Evolutionary conservation across 257 asterid species (phyloP), one percentile per base, ranked within the genome.

Genomic region (Eucommia ulmoides): DNA sequence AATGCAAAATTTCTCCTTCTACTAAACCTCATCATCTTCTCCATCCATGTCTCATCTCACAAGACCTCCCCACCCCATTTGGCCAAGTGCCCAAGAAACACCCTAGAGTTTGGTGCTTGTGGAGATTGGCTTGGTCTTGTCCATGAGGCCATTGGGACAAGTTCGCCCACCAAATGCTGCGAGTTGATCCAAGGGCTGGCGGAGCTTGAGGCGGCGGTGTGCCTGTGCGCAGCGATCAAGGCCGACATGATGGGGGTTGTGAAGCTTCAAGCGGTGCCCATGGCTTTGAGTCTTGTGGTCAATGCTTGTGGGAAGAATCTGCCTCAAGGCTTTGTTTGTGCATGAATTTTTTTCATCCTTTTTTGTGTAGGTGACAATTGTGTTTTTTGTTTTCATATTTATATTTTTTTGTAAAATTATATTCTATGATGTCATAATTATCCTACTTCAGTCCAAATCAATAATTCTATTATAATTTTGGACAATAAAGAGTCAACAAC

Each of bases 121-220:
- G 92, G 95, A 1, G 83, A 81, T 51, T 83, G 97, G 95, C 59
- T 88, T 51, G 94, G 95, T 19, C 46, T 83, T 1, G 81, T 88
- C 29, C 91, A 79, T 23, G 97, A 88, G 73, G 80, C 75, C 7
- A 52, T 87, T 3, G 97, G 97, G 26, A 52, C 71, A 8, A 66
- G 63, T 19, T 91, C 93, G 0, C 78, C 85, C 74, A 64, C 47
- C 38, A 56, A 75, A 41, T 84, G 93, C 25, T 88, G 97, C 44
- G 61, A 77, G 2, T 42, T 88, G 20, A 25, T 88, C 49, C 50
- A 72, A 56, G 97, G 97, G 3, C 46, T 88, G 57, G 93, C 97
- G 19, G 73, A 78, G 20, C 57, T 88, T 33, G 97, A 88, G 71
- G 97, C 86, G 45, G 97, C 95, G 44, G 23, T 79, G 69, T 88